These are phyloP conservation scores for Penicillium lagena DNA, from an alignment of 495 filamentous ascomycete genomes.

Conservation along the genomic window DNA sequence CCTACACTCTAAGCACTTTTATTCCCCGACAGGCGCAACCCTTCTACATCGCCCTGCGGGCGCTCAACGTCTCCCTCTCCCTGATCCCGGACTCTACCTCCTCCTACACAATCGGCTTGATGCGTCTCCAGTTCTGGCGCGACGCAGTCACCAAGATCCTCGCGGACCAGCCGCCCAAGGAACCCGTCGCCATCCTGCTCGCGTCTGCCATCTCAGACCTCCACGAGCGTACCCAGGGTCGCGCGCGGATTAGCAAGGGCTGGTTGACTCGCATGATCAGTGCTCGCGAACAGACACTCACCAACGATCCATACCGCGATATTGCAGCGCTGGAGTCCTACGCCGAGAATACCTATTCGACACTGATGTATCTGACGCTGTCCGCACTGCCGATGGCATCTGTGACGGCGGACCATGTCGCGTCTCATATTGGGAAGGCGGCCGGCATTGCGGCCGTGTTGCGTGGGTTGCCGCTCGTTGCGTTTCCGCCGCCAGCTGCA, in stretches of 20 bases:
- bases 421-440: slow-evolving; percentile 91
- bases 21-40: slow-evolving; percentile 64
- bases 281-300: slow-evolving; percentile 75
- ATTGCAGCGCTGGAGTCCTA: slow-evolving; percentile 76
- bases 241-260: slow-evolving; percentile 60
- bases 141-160: slow-evolving; percentile 72
- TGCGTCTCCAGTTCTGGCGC: slow-evolving; percentile 94
- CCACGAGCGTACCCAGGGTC: slow-evolving; percentile 45
- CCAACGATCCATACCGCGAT: slow-evolving; percentile 71
- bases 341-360: slow-evolving; percentile 89
- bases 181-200: slow-evolving; percentile 84
- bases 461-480: slow-evolving; percentile 76
- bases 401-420: slow-evolving; percentile 84
- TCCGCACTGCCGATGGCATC: slow-evolving; percentile 68
- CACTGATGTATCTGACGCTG: slow-evolving; percentile 83
- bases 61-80: slow-evolving; percentile 87
- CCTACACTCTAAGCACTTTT: slow-evolving; percentile 79
- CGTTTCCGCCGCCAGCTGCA: slow-evolving; percentile 62
- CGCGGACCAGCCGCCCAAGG: slow-evolving; percentile 69
- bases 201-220: slow-evolving; percentile 61
- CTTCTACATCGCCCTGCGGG: slow-evolving; percentile 84
- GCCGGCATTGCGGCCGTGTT: slow-evolving; percentile 79
- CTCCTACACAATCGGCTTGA: slow-evolving; percentile 68
- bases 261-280: slow-evolving; percentile 76
- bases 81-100: slow-evolving; percentile 82